Evolutionary conservation across 805 yeast genomes (phyloP), one percentile per base, ranked within the genome.

Genomic region (Wickerhamiella spandovensis): DNA sequence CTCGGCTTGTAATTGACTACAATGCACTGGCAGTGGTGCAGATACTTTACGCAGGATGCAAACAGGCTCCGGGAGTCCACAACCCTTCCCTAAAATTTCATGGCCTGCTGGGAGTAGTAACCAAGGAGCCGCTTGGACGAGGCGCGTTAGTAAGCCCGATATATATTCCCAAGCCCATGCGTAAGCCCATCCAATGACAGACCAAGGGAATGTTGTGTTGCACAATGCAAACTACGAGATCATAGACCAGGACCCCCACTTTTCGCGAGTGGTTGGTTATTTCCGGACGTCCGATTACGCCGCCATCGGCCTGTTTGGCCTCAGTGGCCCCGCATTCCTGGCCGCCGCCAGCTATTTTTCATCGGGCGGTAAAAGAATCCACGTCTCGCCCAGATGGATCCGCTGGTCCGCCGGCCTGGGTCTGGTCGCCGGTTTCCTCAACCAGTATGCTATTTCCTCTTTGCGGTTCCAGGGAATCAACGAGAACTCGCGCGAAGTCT

Each of bases 171-270:
- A 28, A 28, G n/a, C n/a, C n/a, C n/a, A n/a, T n/a, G 18, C 18
- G 20, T 43, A 43, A 43, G 23, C 45, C 6, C 32, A 35, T 43
- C 45, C 45, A 43, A 43, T 43, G 45, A 43, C 45, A 21, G 24
- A 23, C 45, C 45, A 43, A 43, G 45, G 52, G 49, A 58, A 58
- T 53, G 51, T 55, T 18, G 63, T 58, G 24, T 53, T 56, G 41
- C 61, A 59, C 58, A 57, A 57, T 50, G 53, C 61, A 25, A 53
- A 57, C 47, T 58, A 53, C 54, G 62, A 75, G 77, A 60, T 74
- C 50, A 86, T 85, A 59, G 95, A 85, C 63, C 72, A 76, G 48
- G 95, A 85, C 64, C 95, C 95, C 28, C 79, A 79, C 56, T 83
- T 85, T 67, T 61, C 64, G 38, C 73, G 84, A 53, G 95, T 86